These are phyloP conservation scores for Trametes maxima DNA, from an alignment of 768 basidiomycete species.

Conservation along the genomic window DNA sequence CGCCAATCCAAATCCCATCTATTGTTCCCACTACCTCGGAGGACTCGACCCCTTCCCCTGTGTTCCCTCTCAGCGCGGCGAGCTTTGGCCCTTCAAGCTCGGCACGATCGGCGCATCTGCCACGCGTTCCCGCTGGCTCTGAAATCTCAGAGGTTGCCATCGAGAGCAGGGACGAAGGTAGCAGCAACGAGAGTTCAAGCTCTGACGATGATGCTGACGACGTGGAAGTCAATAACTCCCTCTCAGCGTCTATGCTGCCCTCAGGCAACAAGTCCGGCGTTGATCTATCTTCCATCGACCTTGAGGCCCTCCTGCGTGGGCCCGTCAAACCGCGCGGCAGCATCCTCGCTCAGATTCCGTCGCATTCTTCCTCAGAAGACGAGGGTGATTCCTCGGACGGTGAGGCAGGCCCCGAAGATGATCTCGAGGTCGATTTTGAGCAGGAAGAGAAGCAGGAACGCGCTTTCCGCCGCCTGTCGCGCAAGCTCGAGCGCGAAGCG, in stretches of 20 bases:
- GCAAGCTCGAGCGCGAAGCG: conserved; percentile 33
- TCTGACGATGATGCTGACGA: conserved; percentile 25
- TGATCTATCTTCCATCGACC: conserved; percentile 26
- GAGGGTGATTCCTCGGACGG: conserved; percentile 36
- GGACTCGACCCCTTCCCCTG: conserved; percentile 4
- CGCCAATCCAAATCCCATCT: conserved; percentile 1
- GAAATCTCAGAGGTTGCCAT: conserved; percentile 40
- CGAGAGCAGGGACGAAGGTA: conserved; percentile 43
- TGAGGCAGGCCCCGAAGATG: conserved; percentile 27
- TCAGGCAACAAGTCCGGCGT: background rate
- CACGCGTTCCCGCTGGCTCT: conserved; percentile 35
- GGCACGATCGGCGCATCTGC: conserved; percentile 19
- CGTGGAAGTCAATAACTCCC: conserved; percentile 1
- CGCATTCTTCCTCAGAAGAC: conserved; percentile 36
- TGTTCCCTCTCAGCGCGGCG: background rate
- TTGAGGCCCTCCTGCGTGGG: conserved; percentile 48
- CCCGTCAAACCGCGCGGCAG: conserved; percentile 33
- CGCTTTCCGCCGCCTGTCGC: conserved; percentile 35
- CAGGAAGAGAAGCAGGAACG: conserved; percentile 39
- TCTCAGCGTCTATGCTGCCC: background rate
- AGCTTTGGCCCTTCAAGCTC: background rate
- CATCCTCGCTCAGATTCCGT: conserved; percentile 35
- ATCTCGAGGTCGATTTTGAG: conserved; percentile 42
- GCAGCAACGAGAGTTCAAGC: conserved; percentile 40
- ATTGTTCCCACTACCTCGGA: background rate